These are phyloP conservation scores for Dothidotthia symphoricarpi DNA, from an alignment of 2,329 filamentous ascomycete species.

Conservation along the genomic window DNA sequence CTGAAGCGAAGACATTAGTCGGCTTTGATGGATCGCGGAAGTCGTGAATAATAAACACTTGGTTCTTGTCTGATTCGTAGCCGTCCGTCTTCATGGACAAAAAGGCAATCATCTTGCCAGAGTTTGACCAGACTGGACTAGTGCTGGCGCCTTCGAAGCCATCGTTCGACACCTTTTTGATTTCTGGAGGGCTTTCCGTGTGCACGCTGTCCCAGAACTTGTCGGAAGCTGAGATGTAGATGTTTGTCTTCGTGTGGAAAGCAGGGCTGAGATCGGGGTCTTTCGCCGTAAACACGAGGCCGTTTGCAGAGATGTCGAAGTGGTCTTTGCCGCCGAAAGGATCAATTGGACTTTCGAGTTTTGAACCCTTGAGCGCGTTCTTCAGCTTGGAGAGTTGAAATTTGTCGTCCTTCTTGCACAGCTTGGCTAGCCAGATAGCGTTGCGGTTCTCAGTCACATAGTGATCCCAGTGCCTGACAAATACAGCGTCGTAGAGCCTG, in stretches of 20 bases:
- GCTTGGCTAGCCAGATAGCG: slow-evolving; percentile 69
- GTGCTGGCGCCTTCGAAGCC: slow-evolving; percentile 63
- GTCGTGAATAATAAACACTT: slow-evolving; percentile 64
- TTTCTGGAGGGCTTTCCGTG: slow-evolving; percentile 26
- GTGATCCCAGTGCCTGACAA: slow-evolving; percentile 81
- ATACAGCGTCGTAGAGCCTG: slow-evolving; percentile 71
- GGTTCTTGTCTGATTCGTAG: slow-evolving; percentile 79
- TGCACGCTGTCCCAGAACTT: slow-evolving; percentile 50
- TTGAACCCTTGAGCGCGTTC: slow-evolving; percentile 63
- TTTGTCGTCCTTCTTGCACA: slow-evolving; percentile 42
- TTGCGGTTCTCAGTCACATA: slow-evolving; percentile 68
- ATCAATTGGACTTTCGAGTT: slow-evolving; percentile 65
- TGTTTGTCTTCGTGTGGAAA: slow-evolving; percentile 75
- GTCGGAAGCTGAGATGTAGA: slow-evolving; percentile 65
- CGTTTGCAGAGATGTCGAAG: slow-evolving; percentile 68
- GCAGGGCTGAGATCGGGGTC: slow-evolving; percentile 70
- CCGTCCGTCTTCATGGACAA: slow-evolving; percentile 72
- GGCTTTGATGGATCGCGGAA: slow-evolving; percentile 54
- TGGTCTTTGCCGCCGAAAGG: slow-evolving; percentile 79
- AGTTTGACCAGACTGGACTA: slow-evolving; percentile 69
- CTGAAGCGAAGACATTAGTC: slow-evolving; percentile 61
- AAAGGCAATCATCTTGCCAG: slow-evolving; percentile 71
- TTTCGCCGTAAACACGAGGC: slow-evolving; percentile 72
- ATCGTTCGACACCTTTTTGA: slow-evolving; percentile 57
- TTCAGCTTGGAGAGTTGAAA: slow-evolving; percentile 50